Base-by-base conservation (phyloP, 2,329 filamentous ascomycete genomes). In the Xylariaceae sp. region DNA sequence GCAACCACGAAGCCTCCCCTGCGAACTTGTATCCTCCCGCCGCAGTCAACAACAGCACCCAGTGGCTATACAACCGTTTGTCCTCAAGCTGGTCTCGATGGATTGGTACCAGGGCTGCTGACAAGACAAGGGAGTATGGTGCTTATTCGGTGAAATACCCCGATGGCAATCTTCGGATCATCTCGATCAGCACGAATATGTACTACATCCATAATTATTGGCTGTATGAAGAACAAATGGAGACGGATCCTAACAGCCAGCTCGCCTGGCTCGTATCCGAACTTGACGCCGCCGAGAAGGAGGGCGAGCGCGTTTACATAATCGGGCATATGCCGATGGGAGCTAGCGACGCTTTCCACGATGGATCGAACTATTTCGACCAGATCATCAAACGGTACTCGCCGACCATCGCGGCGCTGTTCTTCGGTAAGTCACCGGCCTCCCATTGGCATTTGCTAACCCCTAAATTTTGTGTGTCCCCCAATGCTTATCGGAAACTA, bases 191-290 rank as follows among this genome's bases (percentile, higher is more conserved):
- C 73, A 85, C 81, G 18, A 83, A 85, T 66, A 69, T 85, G 57
- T 85, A 81, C 70, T 86, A 86, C 67, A 77, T 75, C n/a, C 71
- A 77, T 57, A 86, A 87, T 72, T 83, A 81, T 66, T 81, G 78
- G 71, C 67, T 82, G 37, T 86, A 83, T 62, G 74, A 79, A 58
- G 74, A 78, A 44, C 72, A 75, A 1, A 78, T 82, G 73, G 70
- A 79, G 44, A 68, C 67, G 12, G 82, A 85, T 63, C 82, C 82
- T 2, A 77, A 77, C 64, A 73, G 74, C 12, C 78, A 84, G 65
- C 72, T 86, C 2, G 70, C 74, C 16, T 85, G 82, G 80, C 73
- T 86, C 7, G 78, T 82, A 4, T 51, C 63, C 2, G 79, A 86
- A 63, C 77, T 87, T 0, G 75, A 81, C 49, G 72, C 73, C 2